These are phyloP conservation scores for Triticum monococcum DNA, from an alignment of 176 grass and related monocot species.

Conservation along the genomic window DNA sequence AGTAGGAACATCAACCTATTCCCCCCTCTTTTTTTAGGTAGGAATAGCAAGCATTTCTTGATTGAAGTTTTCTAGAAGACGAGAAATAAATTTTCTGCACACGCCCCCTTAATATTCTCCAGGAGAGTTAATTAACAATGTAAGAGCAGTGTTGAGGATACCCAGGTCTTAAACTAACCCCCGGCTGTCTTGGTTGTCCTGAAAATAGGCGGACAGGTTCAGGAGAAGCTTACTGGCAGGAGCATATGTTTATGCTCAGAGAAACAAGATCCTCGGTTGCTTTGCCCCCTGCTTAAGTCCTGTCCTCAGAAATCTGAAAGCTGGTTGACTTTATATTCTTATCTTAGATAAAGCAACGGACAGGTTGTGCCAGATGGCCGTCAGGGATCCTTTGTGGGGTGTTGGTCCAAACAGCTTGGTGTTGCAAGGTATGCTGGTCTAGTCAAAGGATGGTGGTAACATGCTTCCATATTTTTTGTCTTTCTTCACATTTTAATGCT, in stretches of 20 bases:
- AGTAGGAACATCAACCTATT: neutral
- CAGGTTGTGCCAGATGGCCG: slow-evolving; percentile 20
- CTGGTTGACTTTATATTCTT: slow-evolving; percentile 47
- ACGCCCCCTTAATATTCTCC: slow-evolving; percentile 1
- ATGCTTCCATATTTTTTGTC: no score
- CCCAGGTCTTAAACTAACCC: slow-evolving; percentile 43
- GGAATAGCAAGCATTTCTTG: slow-evolving; percentile 11
- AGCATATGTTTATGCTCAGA: slow-evolving; percentile 49
- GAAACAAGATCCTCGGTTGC: slow-evolving; percentile 45
- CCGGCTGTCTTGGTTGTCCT: slow-evolving; percentile 40
- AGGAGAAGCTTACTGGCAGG: slow-evolving; percentile 48
- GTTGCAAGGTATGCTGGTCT: neutral
- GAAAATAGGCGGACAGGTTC: slow-evolving; percentile 56
- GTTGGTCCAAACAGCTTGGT: neutral
- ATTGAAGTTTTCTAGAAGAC: neutral
- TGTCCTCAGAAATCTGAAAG: slow-evolving; percentile 44
- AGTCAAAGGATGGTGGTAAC: neutral
- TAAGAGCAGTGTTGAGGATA: slow-evolving; percentile 35
- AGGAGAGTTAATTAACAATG: slow-evolving; percentile 3
- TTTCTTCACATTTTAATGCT: neutral
- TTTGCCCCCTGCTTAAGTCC: slow-evolving; percentile 47
- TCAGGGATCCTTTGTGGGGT: slow-evolving; percentile 35
- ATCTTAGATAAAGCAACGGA: slow-evolving; percentile 26
- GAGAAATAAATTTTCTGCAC: neutral
- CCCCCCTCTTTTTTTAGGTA: neutral